Conservation (phyloP, 305 asterid genomes). For the Striga hermonthica region DNA sequence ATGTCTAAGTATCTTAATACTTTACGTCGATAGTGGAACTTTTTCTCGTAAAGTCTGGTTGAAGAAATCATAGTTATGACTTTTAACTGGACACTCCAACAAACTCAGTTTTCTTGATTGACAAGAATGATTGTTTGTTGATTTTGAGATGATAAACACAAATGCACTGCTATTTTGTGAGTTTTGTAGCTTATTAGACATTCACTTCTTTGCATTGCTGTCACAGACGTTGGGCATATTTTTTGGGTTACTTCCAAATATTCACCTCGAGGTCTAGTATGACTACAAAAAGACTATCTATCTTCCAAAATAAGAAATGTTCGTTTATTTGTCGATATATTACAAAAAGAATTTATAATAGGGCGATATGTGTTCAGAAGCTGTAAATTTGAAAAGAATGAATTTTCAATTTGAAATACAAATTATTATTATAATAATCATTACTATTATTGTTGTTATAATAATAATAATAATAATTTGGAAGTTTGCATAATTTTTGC, state of each 20-base stretch:
- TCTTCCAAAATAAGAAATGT: background rate
- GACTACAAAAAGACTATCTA: background rate
- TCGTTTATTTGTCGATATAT: background rate
- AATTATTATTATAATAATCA: too few species aligned
- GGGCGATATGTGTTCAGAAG: too few species aligned
- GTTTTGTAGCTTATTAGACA: too few species aligned
- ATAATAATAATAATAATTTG: too few species aligned
- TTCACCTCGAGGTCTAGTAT: background rate
- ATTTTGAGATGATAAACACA: too few species aligned
- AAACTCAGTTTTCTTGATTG: slow-evolving; percentile 11
- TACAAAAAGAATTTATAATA: background rate
- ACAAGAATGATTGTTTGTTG: background rate
- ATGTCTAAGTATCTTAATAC: too few species aligned
- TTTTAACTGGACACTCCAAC: background rate
- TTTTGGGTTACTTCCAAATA: background rate
- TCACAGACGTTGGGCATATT: slow-evolving; percentile 9
- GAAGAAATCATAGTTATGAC: too few species aligned
- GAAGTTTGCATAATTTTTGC: slow-evolving; percentile 19
- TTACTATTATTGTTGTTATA: too few species aligned
- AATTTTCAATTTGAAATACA: too few species aligned
- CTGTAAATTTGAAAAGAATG: too few species aligned
- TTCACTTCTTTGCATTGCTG: slow-evolving; percentile 12
- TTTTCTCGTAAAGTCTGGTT: too few species aligned
- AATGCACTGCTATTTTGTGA: background rate
- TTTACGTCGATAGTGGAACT: too few species aligned